phyloP scores from a whole-genome alignment of 768 basidiomycete species.

The Lactarius vividus region DNA sequence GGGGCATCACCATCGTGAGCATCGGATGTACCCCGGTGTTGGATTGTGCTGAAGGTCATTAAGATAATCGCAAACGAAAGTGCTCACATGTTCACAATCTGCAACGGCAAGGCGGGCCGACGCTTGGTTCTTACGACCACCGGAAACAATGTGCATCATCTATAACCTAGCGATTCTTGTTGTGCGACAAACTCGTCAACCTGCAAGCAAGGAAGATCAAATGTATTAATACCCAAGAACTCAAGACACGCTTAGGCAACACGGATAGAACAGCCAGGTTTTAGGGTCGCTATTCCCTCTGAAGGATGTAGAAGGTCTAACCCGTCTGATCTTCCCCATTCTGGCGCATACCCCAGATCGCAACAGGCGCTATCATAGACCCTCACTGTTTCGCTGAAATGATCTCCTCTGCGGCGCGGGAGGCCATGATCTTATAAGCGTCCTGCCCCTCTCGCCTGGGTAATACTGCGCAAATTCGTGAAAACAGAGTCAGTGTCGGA shows the following conservation, averaged over 20 bases:
- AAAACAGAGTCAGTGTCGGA: background rate
- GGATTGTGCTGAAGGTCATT: constrained; percentile 12
- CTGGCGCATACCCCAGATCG: background rate
- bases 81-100: too few relatives aligned
- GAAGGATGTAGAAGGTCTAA: too few relatives aligned
- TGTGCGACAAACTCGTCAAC: too few relatives aligned
- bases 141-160: background rate
- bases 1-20: background rate
- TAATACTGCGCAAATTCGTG: background rate
- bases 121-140: background rate
- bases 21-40: background rate
- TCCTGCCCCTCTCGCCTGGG: background rate
- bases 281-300: too few relatives aligned
- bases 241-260: background rate
- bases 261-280: background rate
- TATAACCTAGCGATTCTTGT: background rate
- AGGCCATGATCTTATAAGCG: background rate
- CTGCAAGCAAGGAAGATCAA: too few relatives aligned
- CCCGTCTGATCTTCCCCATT: background rate
- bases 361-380: background rate
- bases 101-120: background rate
- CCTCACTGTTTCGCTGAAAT: background rate
- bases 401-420: background rate
- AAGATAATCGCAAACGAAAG: background rate
- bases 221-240: background rate